Conservation (phyloP, 2,329 filamentous ascomycete species). For the Exophiala sp. region DNA sequence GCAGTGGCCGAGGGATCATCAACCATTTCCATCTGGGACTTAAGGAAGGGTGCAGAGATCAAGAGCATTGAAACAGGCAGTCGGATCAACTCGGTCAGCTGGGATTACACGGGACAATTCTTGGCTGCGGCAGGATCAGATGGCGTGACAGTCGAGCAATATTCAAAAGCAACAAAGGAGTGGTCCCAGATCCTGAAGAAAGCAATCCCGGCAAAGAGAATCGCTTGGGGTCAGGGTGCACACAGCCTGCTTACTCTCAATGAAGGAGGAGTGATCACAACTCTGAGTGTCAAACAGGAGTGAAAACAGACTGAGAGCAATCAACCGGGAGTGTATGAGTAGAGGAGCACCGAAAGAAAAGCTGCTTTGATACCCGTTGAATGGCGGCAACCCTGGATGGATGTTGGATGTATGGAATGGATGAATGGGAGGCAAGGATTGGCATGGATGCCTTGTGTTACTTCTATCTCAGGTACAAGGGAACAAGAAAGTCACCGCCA, state of each 20-base stretch:
- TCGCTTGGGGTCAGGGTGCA: slow-evolving; percentile 72
- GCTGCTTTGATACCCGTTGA: slow-evolving; percentile 15
- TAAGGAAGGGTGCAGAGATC: slow-evolving; percentile 74
- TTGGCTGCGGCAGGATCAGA: slow-evolving; percentile 73
- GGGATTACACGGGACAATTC: slow-evolving; percentile 95
- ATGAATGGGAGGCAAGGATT: too few relatives aligned
- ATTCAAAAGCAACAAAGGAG: slow-evolving; percentile 74
- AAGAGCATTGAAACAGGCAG: slow-evolving; percentile 84
- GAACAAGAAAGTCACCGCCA: too few relatives aligned
- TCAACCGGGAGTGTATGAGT: slow-evolving; percentile 4
- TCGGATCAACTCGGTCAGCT: slow-evolving; percentile 63
- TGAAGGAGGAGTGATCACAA: slow-evolving; percentile 64
- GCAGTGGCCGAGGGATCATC: slow-evolving; percentile 71
- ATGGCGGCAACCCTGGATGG: not conserved
- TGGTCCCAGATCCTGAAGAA: slow-evolving; percentile 83
- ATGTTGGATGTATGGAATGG: not conserved
- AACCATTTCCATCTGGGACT: slow-evolving; percentile 79
- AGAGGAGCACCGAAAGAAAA: slow-evolving; percentile 1
- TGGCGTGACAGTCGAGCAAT: slow-evolving; percentile 82
- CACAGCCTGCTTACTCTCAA: slow-evolving; percentile 70
- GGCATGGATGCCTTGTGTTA: too few relatives aligned
- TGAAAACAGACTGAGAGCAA: not conserved
- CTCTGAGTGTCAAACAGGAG: slow-evolving; percentile 4
- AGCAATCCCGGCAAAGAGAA: slow-evolving; percentile 64
- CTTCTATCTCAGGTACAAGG: not conserved